A percentile compares a stretch with the other conserved stretches of the same genome.
Conservation (phyloP, 192 early-diverging fungal species). For the Backusella westeae region DNA sequence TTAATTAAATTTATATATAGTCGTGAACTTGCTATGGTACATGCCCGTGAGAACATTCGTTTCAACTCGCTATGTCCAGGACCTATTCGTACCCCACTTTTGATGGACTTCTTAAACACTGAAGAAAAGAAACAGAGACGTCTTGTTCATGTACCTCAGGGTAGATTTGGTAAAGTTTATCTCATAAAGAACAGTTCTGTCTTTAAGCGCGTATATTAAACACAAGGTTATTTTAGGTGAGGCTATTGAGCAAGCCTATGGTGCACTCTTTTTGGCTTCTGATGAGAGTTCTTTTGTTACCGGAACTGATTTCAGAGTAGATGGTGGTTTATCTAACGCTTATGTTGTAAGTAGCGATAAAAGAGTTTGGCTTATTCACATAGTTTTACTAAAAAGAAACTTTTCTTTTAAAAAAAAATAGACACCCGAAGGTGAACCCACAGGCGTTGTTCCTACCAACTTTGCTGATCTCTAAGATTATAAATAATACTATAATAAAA, state of each 20-base stretch:
- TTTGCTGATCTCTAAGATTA: conserved; percentile 28
- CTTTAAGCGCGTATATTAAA: neutral
- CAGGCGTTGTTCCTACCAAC: conserved; percentile 29
- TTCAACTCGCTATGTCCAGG: conserved; percentile 84
- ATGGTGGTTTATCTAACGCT: conserved; percentile 77
- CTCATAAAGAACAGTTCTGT: neutral
- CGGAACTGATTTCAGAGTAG: conserved; percentile 79
- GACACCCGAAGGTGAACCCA: conserved; percentile 45
- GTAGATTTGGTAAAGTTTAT: conserved; percentile 62
- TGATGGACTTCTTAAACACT: conserved; percentile 84
- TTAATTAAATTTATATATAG: conserved; percentile 6
- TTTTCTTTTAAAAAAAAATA: conserved; percentile 6
- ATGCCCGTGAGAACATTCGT: conserved; percentile 85
- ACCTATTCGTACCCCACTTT: conserved; percentile 71
- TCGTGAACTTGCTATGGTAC: conserved; percentile 78
- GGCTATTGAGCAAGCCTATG: conserved; percentile 82
- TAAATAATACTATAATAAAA: neutral
- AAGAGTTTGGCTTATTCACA: neutral
- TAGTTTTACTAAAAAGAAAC: neutral
- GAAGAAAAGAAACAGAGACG: conserved; percentile 81
- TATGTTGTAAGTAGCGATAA: conserved; percentile 54
- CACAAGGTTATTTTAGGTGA: conserved; percentile 48
- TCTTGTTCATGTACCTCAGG: conserved; percentile 79
- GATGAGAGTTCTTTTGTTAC: conserved; percentile 78
- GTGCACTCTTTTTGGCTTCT: conserved; percentile 79